Percentiles rank a stretch among this genome's conserved stretches.
phyloP scores from a whole-genome alignment of 371 early-diverging fungal genomes.

The Rhizomucor miehei region DNA sequence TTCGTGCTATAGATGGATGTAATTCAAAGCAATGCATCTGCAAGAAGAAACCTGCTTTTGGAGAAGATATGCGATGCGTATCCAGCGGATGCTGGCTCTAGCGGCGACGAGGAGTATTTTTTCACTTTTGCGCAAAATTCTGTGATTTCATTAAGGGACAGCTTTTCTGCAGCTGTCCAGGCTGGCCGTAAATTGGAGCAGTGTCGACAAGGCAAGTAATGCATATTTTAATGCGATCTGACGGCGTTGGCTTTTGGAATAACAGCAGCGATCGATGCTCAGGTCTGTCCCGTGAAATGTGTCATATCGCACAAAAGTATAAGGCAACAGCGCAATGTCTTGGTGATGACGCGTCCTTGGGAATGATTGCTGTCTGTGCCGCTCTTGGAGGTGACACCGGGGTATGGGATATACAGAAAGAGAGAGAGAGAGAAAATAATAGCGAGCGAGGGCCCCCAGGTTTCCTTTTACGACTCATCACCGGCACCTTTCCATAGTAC shows the following conservation, averaged over 20 bases:
- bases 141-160: slow-evolving; percentile 22
- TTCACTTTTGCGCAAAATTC: slow-evolving; percentile 27
- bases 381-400: slow-evolving; percentile 20
- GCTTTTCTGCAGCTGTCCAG: slow-evolving; percentile 5
- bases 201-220: slow-evolving; percentile 19
- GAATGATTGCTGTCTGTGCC: slow-evolving; percentile 17
- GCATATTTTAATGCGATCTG: background rate
- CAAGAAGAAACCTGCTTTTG: slow-evolving; percentile 27
- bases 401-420: no score
- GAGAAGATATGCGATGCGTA: slow-evolving; percentile 28
- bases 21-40: slow-evolving; percentile 28
- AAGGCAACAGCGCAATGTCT: slow-evolving; percentile 1
- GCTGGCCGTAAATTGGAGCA: slow-evolving; percentile 8
- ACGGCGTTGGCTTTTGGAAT: no score
- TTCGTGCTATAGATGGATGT: slow-evolving; percentile 15
- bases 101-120: slow-evolving; percentile 35
- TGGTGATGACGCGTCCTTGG: background rate
- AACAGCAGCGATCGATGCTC: background rate
- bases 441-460: slow-evolving; percentile 1
- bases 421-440: no score
- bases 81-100: slow-evolving; percentile 11
- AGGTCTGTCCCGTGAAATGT: slow-evolving; percentile 14
- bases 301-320: slow-evolving; percentile 12
- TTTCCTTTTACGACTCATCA: slow-evolving; percentile 7
- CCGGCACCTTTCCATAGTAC: slow-evolving; percentile 3